Evolutionary conservation across 2,329 filamentous ascomycete species (phyloP), one percentile per base, ranked within the genome.

Genomic region (Neonectria sp.): DNA sequence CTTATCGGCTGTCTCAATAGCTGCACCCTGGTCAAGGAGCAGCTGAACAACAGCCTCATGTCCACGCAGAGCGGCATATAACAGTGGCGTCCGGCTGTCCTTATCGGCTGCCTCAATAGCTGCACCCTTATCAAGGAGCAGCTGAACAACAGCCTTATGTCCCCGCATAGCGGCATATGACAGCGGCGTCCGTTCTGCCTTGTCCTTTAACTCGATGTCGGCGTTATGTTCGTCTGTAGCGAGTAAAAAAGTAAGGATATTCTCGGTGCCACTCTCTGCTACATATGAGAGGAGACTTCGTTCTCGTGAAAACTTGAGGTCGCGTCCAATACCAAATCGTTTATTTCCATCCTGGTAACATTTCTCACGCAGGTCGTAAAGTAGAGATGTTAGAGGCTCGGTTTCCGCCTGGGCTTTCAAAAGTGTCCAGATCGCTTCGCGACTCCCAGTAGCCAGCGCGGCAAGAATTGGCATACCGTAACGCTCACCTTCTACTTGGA

Each of bases 191-290:
- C 24, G 33, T 2, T 15, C n/a, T 6, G 2, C 21, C 17, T 35
- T n/a, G 6, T 3, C 4, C 21, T 17, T 29, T 17, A 6, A 49
- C 25, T 31, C 46, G 46, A 49, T 4, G 6, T 29, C 46, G 46
- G 25, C 25, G 25, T 49, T 31, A 7, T 31, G 15, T 5, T 52
- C 33, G 33, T 24, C 59, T 6, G 31, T 17, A n/a, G 17, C 49
- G 49, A 61, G 49, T 9, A 61, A 0, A 37, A 64, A 40, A 43
- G 61, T 31, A 15, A 52, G 3, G 6, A 59, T 25, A 86, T 57
- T 90, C 90, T 90, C 90, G 92, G 46, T 88, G 84, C 69, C 80
- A 88, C 53, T 89, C 86, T 58, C 55, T 46, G 56, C 37, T 31
- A 68, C 11, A 46, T 60, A 33, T 27, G 43, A 64, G 35, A 56